These are phyloP conservation scores for Aphanomyces invadans DNA, from an alignment of 352 stramenopile genomes.

Conservation along the genomic window DNA sequence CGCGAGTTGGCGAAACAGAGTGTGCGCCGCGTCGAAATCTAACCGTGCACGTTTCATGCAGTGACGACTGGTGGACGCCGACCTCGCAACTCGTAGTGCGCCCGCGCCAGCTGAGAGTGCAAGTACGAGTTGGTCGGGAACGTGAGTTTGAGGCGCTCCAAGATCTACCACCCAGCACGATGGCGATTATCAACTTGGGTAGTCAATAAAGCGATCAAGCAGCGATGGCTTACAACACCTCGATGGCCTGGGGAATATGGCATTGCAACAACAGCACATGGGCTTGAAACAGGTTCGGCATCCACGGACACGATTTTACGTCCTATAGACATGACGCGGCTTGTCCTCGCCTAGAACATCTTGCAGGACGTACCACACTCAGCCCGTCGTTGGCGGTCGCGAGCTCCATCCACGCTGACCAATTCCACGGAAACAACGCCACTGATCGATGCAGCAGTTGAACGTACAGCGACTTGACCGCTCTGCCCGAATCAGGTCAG, in stretches of 20 bases:
- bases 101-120: constrained; percentile 61
- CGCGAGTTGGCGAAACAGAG: constrained; percentile 61
- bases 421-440: constrained; percentile 84
- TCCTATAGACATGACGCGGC: constrained; percentile 30
- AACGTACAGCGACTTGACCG: constrained; percentile 3
- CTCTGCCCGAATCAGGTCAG: not conserved
- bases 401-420: constrained; percentile 97
- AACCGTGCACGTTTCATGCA: not conserved
- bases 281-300: constrained; percentile 80
- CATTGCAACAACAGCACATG: constrained; percentile 71
- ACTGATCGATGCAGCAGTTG: constrained; percentile 59
- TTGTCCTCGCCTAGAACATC: constrained; percentile 20
- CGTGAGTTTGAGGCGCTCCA: constrained; percentile 39
- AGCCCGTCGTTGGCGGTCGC: constrained; percentile 29
- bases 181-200: not conserved
- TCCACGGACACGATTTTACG: constrained; percentile 63
- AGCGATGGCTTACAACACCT: not conserved
- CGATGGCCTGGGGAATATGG: constrained; percentile 52
- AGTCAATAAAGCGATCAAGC: not conserved
- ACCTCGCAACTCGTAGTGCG: constrained; percentile 66
- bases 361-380: not conserved
- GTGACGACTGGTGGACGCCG: not conserved
- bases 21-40: constrained; percentile 74
- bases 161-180: constrained; percentile 28
- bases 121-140: constrained; percentile 72